Base-by-base conservation (phyloP, 2,329 filamentous ascomycete species). In the Epichloe bromicola region DNA sequence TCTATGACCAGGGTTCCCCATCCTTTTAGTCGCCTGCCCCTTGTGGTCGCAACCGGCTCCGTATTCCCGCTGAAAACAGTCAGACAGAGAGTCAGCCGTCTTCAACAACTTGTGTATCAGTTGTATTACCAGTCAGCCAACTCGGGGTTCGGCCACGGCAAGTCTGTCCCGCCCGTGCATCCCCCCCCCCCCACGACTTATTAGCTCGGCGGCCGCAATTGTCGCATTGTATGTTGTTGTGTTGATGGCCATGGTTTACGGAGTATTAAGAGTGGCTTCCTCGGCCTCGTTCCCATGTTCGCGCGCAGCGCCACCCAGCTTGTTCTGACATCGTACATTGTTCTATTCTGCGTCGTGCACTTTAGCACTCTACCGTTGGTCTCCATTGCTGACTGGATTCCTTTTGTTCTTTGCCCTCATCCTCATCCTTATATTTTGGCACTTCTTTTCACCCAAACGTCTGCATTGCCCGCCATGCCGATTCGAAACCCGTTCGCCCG, bases 401-500 rank as follows among this genome's bases (percentile, higher is more conserved):
- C 34, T 2, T 45, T 30, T 0, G 3, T 34, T 12, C n/a, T 4
- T 26, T 30, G 19, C 4, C n/a, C 39, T 19, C 19, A 7, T 7
- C 3, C 12, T 30, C 30, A 30, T 10, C 12, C n/a, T 42, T 15
- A n/a, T 8, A 20, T 42, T 19, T 3, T 12, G 2, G n/a, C n/a
- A 40, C 38, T 42, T 20, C 3, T 15, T 19, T 3, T 5, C 37
- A 20, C 20, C 40, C 4, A 17, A 30, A 44, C 41, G 14, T 53
- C 47, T 20, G 33, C 44, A 46, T 41, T 17, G 30, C 46, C 52
- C 38, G 11, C 42, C 53, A 86, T 86, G 83, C 77, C 80, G 55
- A 85, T 88, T 63, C 82, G 85, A 58, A 88, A 88, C 65, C 81
- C 83, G 33, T 85, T 88, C 63, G 71, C 76, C 51, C 78, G 79